Conservation (phyloP, 2,329 filamentous ascomycete genomes). For the Tolypocladium guangdongense region DNA sequence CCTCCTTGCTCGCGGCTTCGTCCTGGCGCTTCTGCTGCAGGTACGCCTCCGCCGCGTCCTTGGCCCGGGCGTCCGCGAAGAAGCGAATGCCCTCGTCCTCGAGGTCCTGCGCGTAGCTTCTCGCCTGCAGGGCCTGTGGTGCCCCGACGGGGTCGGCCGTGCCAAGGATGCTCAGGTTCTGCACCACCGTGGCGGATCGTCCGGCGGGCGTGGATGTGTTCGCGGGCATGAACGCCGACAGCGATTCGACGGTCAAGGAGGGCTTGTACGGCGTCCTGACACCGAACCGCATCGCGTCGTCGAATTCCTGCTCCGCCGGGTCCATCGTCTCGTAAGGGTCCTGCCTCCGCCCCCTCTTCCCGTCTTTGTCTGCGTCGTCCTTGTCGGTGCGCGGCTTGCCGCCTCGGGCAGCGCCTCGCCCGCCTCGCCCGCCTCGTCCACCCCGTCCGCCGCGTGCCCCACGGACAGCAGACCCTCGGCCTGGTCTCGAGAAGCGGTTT, state of each 20-base stretch:
- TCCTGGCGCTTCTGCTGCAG: slow-evolving; percentile 13
- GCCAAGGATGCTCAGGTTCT: slow-evolving; percentile 24
- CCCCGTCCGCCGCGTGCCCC: slow-evolving; percentile 7
- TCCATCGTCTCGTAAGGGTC: slow-evolving; percentile 17
- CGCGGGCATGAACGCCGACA: slow-evolving; percentile 19
- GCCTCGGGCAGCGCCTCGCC: slow-evolving; percentile 7
- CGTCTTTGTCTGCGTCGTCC: slow-evolving; percentile 12
- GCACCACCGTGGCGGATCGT: slow-evolving; percentile 21
- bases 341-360: slow-evolving; percentile 10
- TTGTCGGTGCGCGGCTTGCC: slow-evolving; percentile 9
- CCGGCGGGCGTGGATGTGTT: slow-evolving; percentile 15
- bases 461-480: slow-evolving; percentile 2
- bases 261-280: slow-evolving; percentile 19
- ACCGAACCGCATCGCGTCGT: slow-evolving; percentile 24
- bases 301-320: slow-evolving; percentile 22
- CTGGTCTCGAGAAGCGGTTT: slow-evolving; percentile 9
- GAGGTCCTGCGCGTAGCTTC: slow-evolving; percentile 19
- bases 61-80: slow-evolving; percentile 19
- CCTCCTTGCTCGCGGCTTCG: slow-evolving; percentile 9
- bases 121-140: slow-evolving; percentile 17
- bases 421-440: neutral
- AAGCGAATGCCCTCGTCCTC: slow-evolving; percentile 16
- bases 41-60: slow-evolving; percentile 18
- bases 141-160: slow-evolving; percentile 22
- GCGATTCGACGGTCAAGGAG: slow-evolving; percentile 18